Evolutionary conservation across 345 rosid species (phyloP).

Genomic region (rapeseed (Brassica napus)): DNA sequence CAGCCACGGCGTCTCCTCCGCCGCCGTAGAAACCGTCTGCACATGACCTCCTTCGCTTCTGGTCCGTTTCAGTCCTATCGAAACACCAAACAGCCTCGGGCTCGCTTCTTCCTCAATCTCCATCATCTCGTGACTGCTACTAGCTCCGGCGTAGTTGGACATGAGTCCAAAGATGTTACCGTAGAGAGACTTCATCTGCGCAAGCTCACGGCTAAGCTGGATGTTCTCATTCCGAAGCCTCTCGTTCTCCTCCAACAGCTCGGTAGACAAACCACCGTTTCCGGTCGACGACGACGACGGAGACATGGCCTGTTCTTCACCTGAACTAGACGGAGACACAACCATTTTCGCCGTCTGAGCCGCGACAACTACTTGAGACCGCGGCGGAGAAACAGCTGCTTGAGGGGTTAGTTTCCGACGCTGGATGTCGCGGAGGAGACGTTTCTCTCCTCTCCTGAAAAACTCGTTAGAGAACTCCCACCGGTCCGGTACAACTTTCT

Average conservation of each 20-base stretch:
- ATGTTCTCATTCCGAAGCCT: conserved; percentile 66
- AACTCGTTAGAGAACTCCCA: conserved; percentile 93
- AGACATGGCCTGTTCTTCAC: conserved; percentile 57
- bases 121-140: neutral
- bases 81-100: conserved; percentile 69
- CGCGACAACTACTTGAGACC: conserved; percentile 11
- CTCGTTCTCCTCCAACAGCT: conserved; percentile 74
- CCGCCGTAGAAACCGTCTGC: neutral
- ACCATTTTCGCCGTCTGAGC: conserved; percentile 37
- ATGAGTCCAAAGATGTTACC: conserved; percentile 54
- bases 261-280: conserved; percentile 41
- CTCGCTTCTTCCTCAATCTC: conserved; percentile 27
- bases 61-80: conserved; percentile 61
- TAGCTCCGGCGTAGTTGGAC: conserved; percentile 47
- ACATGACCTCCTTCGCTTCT: conserved; percentile 37
- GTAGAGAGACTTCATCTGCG: conserved; percentile 67
- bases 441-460: conserved; percentile 71
- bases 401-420: conserved; percentile 57
- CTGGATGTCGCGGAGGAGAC: conserved; percentile 74
- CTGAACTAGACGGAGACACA: conserved; percentile 59
- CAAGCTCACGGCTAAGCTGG: conserved; percentile 62
- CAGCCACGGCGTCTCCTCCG: conserved; percentile 46
- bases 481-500: conserved; percentile 82
- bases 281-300: conserved; percentile 44
- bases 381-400: conserved; percentile 15